Evolutionary conservation across 192 early-diverging fungal genomes (phyloP).

Genomic region (Pilaira anomala): DNA sequence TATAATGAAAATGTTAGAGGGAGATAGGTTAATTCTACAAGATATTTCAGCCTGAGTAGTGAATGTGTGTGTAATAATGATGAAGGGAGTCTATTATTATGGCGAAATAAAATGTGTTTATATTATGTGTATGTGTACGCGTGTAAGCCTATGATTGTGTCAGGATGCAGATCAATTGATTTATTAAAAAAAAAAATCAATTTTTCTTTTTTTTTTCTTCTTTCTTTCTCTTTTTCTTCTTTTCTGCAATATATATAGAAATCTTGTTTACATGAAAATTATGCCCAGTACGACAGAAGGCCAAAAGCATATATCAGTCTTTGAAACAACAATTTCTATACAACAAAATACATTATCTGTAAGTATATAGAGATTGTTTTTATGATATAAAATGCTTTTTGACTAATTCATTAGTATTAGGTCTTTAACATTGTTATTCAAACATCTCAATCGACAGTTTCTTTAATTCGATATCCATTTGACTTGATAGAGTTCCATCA

Average conservation of each 20-base stretch:
- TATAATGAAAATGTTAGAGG: neutral
- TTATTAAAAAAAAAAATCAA: neutral
- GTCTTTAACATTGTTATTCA: constrained; percentile 38
- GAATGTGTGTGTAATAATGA: too few species aligned
- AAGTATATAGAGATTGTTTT: neutral
- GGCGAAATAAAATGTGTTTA: too few species aligned
- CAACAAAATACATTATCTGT: constrained; percentile 17
- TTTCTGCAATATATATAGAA: constrained; percentile 2
- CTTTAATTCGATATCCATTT: constrained; percentile 32
- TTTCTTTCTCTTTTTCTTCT: constrained; percentile 12
- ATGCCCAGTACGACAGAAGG: neutral
- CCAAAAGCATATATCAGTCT: constrained; percentile 15
- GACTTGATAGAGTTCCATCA: constrained; percentile 41
- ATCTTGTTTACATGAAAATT: neutral
- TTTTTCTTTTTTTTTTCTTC: neutral
- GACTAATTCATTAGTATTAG: constrained; percentile 6
- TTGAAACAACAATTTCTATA: constrained; percentile 22
- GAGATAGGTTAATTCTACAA: neutral
- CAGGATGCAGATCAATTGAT: constrained; percentile 14
- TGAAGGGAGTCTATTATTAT: too few species aligned
- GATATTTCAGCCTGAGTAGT: too few species aligned
- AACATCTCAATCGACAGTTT: constrained; percentile 20
- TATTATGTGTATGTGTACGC: too few species aligned
- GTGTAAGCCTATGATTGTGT: neutral
- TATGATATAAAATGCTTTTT: neutral